Percentiles rank a stretch among this genome's conserved stretches.
Conservation (phyloP, 495 filamentous ascomycete genomes). For the Tuber borchii region DNA sequence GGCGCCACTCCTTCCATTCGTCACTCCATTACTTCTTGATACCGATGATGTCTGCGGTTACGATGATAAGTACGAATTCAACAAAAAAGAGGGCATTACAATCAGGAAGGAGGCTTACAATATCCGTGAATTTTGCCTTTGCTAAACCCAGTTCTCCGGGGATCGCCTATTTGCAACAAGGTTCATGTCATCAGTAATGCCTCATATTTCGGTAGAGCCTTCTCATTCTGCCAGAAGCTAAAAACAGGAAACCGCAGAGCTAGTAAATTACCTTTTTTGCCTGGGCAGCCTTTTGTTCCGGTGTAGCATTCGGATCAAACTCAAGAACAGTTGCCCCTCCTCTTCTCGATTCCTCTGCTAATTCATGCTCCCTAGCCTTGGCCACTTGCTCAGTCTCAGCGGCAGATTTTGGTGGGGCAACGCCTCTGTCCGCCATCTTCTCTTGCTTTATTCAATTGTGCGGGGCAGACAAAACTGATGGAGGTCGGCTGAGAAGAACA, state of each 20-base stretch:
- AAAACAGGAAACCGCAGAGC: conserved; percentile 5
- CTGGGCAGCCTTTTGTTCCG: conserved; percentile 75
- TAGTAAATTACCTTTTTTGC: conserved; percentile 61
- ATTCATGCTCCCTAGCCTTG: conserved; percentile 60
- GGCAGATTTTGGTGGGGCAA: conserved; percentile 17
- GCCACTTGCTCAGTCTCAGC: conserved; percentile 41
- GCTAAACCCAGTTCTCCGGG: conserved; percentile 28
- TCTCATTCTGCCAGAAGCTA: background rate
- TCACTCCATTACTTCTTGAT: background rate
- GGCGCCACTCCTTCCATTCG: conserved; percentile 25
- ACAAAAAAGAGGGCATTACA: background rate
- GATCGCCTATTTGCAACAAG: conserved; percentile 26
- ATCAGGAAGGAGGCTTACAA: background rate
- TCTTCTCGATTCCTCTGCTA: conserved; percentile 68
- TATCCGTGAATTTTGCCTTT: conserved; percentile 16
- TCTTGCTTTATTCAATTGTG: conserved; percentile 10
- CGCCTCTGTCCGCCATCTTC: conserved; percentile 33
- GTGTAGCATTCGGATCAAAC: conserved; percentile 79
- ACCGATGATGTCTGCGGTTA: background rate
- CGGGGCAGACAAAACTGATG: background rate
- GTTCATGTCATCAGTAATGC: conserved; percentile 1
- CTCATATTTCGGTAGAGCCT: conserved; percentile 3
- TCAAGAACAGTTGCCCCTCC: conserved; percentile 71
- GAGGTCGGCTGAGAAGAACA: background rate
- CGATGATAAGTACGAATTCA: background rate